Evolutionary conservation across 352 stramenopile species (phyloP), one percentile per base, ranked within the genome.

Genomic region (Phytophthora pisi): DNA sequence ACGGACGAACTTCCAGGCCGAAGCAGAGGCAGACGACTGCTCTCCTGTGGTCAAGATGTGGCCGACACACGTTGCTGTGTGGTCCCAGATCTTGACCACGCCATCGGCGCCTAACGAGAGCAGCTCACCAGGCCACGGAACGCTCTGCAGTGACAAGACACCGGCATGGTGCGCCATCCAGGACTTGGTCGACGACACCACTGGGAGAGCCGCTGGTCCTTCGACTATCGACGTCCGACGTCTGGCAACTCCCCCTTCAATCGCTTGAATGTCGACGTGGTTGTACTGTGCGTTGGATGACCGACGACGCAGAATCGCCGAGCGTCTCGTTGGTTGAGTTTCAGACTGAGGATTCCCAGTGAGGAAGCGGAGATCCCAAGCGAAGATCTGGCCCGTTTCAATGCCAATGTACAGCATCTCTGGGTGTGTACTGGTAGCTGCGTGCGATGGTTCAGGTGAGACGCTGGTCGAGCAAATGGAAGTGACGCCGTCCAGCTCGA

Each of bases 1-100:
- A 51, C 78, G 75, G 11, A 83, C 69, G n/a, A 82, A 89, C 56
- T 88, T 87, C 78, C 81, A 89, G 15, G 76, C 68, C 0, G 68
- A 69, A 3, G 63, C 38, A 16, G 55, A 54, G 13, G 63, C 43
- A 20, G 54, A 36, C 42, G 47, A 71, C 9, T 73, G 64, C 51
- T 66, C 51, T 30, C 47, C 51, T 6, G 50, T 63, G 10, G 78
- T 86, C 45, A 78, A 72, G n/a, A 92, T 84, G n/a, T 69, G 72
- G 4, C 83, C 83, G 2, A 87, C 60, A 40, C 81, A 89, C 3
- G 61, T 59, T 53, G 69, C 51, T 4, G 51, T 58, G 3, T 60
- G 40, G 45, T 88, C 75, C 83, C 83, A 91, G 18, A 91, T 64
- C 43, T 83, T 84, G 13, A 89, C 72, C 0, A 72, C 52, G 0